These are phyloP conservation scores for Fusarium haematococcum DNA, from an alignment of 2,329 filamentous ascomycete genomes.

Conservation along the genomic window DNA sequence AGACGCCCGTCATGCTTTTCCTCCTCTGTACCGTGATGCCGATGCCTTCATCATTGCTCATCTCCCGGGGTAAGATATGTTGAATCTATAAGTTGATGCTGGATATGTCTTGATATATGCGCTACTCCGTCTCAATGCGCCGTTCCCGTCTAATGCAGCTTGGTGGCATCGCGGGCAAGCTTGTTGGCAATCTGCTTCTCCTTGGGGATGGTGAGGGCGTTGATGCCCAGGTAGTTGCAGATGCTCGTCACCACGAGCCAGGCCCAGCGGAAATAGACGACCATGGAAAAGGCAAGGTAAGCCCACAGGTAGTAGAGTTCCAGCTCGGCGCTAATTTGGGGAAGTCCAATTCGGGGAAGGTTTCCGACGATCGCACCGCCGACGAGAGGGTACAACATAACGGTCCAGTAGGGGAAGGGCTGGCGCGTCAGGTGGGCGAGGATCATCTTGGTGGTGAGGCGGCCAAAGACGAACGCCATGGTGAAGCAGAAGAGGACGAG, in stretches of 20 bases:
- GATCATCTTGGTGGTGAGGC: constrained; percentile 99
- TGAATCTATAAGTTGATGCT: constrained; percentile 33
- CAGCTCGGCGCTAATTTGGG: constrained; percentile 70
- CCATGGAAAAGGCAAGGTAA: constrained; percentile 84
- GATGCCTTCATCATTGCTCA: constrained; percentile 16
- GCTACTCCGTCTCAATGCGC: constrained; percentile 7
- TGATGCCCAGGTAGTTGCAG: constrained; percentile 92
- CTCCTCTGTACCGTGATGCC: constrained; percentile 34
- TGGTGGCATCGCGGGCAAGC: constrained; percentile 54
- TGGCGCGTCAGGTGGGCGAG: constrained; percentile 93
- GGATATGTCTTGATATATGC: constrained; percentile 22
- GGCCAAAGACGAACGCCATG: constrained; percentile 96
- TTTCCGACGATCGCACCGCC: constrained; percentile 87
- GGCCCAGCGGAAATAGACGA: constrained; percentile 96
- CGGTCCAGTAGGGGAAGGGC: constrained; percentile 96
- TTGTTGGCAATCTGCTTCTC: constrained; percentile 70
- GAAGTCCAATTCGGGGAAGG: constrained; percentile 80
- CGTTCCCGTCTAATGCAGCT: constrained; percentile 46
- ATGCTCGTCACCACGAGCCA: constrained; percentile 91
- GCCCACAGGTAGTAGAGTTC: constrained; percentile 86
- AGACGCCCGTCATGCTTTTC: constrained; percentile 45
- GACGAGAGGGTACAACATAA: constrained; percentile 87
- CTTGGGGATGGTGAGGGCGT: constrained; percentile 86
- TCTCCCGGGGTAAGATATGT: constrained; percentile 21
- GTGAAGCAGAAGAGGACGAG: constrained; percentile 92